Evolutionary conservation across 2,329 filamentous ascomycete genomes (phyloP), one percentile per base, ranked within the genome.

Genomic region (Pseudogymnoascus sp.): DNA sequence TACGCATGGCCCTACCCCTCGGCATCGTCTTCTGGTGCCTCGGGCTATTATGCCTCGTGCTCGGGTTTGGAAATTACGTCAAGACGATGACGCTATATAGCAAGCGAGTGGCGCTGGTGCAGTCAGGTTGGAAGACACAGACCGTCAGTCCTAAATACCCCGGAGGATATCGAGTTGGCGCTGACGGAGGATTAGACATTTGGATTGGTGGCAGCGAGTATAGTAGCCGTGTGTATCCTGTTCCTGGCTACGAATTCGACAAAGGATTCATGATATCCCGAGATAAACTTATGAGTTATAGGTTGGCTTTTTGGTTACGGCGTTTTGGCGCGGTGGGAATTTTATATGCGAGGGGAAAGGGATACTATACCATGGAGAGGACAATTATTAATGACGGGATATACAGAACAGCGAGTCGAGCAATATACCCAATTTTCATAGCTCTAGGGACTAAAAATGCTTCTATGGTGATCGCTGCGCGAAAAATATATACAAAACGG

Each of bases 71-170:
- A 0, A 97, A 96, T 73, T 99, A 99, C 73, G 86, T 96, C 67
- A 88, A 86, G 70, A 88, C 86, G 0, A 78, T 97, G 23, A 89
- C 89, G 69, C 88, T 90, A 73, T 99, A 96, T 74, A 89, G 89
- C 69, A 81, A 84, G 40, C 85, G 87, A 68, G 82, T 83, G 25
- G 95, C 95, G 0, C 82, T 97, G 67, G 95, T 99, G 40, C 95
- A 99, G 78, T 89, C 87, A 31, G 95, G 95, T 1, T 95, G 90
- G 89, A 93, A 91, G 76, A 97, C 95, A 38, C 93, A 97, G 73
- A 75, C 88, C 44, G 89, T 96, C 61, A 56, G 67, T 66, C 64
- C 62, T 68, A 63, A 37, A 25, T 40, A 21, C 10, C 10, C 34
- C 42, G 11, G 11, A 6, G n/a, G 28, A 18, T 46, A 36, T 63